Evolutionary conservation across 441 rosid species (phyloP).

Genomic region (Bocquillonia castaneifolia): DNA sequence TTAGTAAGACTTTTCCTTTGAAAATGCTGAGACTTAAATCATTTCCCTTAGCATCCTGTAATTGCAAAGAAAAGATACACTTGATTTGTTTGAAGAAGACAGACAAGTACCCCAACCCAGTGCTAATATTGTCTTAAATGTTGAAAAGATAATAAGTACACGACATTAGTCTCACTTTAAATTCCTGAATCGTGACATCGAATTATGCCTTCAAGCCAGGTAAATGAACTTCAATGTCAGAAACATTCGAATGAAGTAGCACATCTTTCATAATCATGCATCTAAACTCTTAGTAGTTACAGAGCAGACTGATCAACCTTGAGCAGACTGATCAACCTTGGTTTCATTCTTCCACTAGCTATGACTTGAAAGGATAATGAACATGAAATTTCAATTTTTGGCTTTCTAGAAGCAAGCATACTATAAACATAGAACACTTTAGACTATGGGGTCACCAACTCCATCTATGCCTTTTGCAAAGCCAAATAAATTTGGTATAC

Average conservation of each 20-base stretch:
- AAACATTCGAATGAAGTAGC: neutral
- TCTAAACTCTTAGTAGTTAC: neutral
- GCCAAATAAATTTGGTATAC: neutral
- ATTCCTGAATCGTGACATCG: no score
- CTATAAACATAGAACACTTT: no score
- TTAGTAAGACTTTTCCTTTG: constrained; percentile 68
- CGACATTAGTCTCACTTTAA: no score
- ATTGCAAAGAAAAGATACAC: neutral
- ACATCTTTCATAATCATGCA: neutral
- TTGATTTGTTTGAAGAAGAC: no score
- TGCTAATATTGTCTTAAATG: neutral
- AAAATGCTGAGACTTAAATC: constrained; percentile 51
- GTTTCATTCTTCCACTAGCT: no score
- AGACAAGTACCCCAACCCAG: no score
- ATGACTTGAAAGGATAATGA: no score
- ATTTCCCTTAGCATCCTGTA: constrained; percentile 66
- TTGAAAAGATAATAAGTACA: no score
- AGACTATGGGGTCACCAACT: neutral
- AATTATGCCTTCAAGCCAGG: neutral
- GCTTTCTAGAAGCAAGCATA: no score
- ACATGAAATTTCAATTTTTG: no score
- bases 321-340: no score
- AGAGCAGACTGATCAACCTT: no score
- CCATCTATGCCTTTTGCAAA: neutral
- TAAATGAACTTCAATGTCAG: neutral